Evolutionary conservation across 106 monocot genomes (phyloP), one percentile per base, ranked within the genome.

Genomic region (Acorus calamus): DNA sequence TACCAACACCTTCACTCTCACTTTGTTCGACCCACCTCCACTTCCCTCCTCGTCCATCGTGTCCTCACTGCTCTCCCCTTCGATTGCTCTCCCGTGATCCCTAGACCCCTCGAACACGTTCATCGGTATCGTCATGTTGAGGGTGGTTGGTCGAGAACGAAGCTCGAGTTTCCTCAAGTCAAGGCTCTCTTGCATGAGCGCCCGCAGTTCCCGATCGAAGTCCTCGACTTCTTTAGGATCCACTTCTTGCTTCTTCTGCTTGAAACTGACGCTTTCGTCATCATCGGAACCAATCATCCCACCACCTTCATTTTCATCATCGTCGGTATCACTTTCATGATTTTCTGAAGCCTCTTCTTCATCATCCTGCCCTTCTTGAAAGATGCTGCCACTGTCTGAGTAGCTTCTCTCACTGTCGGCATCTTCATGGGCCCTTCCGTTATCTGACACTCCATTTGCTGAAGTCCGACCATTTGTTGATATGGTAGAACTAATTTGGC

Each of bases 121-220:
- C 85, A 98, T 92, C 2, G 98, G 98, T 52, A 98, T 83, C 77
- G 71, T 85, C 98, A 98, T 98, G 78, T 92, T 98, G 53, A 92
- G 58, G 2, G 79, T 28, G 28, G 28, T 77, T 7, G 92, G 88
- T 28, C 88, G 53, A 7, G 79, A 51, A 48, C 98, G 82, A 13
- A 88, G 61, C 47, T 98, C 98, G 46, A 79, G 68, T 54, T 86
- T 92, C 5, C 98, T 84, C 2, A 79, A 88, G 7, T 98, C 98
- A 60, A 98, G 53, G 70, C 98, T 92, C 79, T 98, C 98, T 71
- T 92, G 98, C 81, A 88, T 78, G 13, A 98, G 68, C 41, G 98
- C 85, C 56, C 79, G 80, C 13, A 92, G 59, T 61, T 98, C 88
- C 4, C 92, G 76, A 55, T 98, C 98, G 70, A 98, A 98, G 49